These are phyloP conservation scores for Coemansia sp. DNA, from an alignment of 192 early-diverging fungal species.

Conservation along the genomic window DNA sequence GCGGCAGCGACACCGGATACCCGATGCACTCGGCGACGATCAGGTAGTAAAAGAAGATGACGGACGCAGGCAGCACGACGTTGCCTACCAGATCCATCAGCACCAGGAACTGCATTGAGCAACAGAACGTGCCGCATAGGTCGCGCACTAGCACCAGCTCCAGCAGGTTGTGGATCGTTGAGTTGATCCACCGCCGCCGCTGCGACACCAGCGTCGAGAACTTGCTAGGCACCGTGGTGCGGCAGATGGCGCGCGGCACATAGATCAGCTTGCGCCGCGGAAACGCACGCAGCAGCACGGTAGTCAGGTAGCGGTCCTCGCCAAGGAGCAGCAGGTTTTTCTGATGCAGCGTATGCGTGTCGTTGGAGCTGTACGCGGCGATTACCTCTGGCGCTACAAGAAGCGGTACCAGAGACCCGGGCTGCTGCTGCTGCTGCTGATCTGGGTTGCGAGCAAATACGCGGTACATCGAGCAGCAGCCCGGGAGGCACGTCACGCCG, in stretches of 20 bases:
- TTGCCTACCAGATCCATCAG: constrained; percentile 80
- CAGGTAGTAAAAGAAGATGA: constrained; percentile 61
- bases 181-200: constrained; percentile 95
- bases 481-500: constrained; percentile 98
- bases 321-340: constrained; percentile 83
- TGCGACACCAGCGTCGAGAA: constrained; percentile 79
- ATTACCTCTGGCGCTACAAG: constrained; percentile 81
- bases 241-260: constrained; percentile 73
- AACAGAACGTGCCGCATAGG: constrained; percentile 96
- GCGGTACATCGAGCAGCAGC: constrained; percentile 97
- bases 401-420: constrained; percentile 67
- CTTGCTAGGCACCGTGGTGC: constrained; percentile 72
- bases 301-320: constrained; percentile 84
- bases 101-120: constrained; percentile 88
- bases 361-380: constrained; percentile 66
- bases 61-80: constrained; percentile 69
- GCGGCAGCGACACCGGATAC: constrained; percentile 58
- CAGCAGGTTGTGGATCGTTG: constrained; percentile 92
- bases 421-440: constrained; percentile 54
- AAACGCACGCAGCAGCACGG: constrained; percentile 77
- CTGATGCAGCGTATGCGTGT: constrained; percentile 72
- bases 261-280: constrained; percentile 80
- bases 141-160: constrained; percentile 90
- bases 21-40: constrained; percentile 46
- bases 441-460: constrained; percentile 70